Conservation (phyloP, 495 filamentous ascomycete species). For the Xylaria bambusicola region DNA sequence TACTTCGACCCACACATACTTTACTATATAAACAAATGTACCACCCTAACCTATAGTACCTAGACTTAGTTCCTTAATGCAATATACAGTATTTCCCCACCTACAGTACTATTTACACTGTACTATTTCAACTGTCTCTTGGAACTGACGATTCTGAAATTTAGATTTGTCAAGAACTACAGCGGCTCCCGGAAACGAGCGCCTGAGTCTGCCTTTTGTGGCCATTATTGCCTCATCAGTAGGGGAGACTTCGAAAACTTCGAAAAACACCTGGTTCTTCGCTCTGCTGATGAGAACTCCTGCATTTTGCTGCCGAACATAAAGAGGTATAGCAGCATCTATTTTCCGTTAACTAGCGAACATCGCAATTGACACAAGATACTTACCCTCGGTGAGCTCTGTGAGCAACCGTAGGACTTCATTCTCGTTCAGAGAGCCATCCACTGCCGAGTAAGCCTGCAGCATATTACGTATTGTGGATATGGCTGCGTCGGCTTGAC, state of each 20-base stretch:
- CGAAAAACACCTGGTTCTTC: conserved; percentile 39
- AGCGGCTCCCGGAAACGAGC: conserved; percentile 56
- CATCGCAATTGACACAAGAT: too few species aligned
- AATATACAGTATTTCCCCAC: too few species aligned
- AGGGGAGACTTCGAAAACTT: conserved; percentile 59
- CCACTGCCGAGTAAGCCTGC: conserved; percentile 13
- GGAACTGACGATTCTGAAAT: conserved; percentile 42
- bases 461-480: conserved; percentile 25
- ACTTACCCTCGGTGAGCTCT: conserved; percentile 3
- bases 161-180: conserved; percentile 34
- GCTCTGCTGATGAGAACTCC: conserved; percentile 49
- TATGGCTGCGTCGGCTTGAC: conserved; percentile 12
- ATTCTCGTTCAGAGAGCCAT: conserved; percentile 15
- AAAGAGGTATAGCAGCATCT: conserved; percentile 35
- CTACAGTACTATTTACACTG: too few species aligned
- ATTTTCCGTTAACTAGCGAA: not conserved
- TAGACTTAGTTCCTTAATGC: too few species aligned
- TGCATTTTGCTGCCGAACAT: conserved; percentile 60
- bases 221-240: conserved; percentile 44
- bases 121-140: too few species aligned
- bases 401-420: not conserved
- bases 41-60: too few species aligned
- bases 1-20: too few species aligned
- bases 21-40: too few species aligned
- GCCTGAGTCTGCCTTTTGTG: conserved; percentile 51